A percentile compares a stretch with the other conserved stretches of the same genome.
Evolutionary conservation across 176 grass and related monocot species (phyloP).

Genomic region (Elymus sibiricus): DNA sequence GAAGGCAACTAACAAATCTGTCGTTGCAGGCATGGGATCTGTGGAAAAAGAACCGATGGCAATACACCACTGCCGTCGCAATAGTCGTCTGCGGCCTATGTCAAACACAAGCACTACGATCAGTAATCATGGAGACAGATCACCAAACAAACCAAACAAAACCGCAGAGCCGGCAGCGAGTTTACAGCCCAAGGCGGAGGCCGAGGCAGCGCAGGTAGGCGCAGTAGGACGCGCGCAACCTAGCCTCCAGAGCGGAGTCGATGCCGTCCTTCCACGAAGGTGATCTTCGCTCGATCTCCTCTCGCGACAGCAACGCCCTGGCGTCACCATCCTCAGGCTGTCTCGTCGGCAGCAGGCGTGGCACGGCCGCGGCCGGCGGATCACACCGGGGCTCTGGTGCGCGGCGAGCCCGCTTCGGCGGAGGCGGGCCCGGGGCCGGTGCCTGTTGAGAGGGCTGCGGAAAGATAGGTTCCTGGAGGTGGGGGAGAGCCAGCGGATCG

Average conservation of each 20-base stretch:
- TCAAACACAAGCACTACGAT: background rate
- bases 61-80: slow-evolving; percentile 52
- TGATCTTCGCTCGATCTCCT: slow-evolving; percentile 64
- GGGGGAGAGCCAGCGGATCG: slow-evolving; percentile 8
- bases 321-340: background rate
- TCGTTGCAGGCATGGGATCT: slow-evolving; percentile 66
- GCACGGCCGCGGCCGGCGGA: background rate
- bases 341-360: background rate
- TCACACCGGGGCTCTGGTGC: background rate
- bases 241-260: slow-evolving; percentile 44
- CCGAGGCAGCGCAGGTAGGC: slow-evolving; percentile 52
- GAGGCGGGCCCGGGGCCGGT: background rate
- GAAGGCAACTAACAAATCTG: slow-evolving; percentile 58
- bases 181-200: slow-evolving; percentile 48
- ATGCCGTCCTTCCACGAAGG: slow-evolving; percentile 67
- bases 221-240: slow-evolving; percentile 69
- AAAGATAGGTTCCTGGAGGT: slow-evolving; percentile 14
- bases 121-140: background rate
- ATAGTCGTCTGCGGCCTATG: slow-evolving; percentile 59
- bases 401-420: slow-evolving; percentile 33
- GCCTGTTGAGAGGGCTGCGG: background rate
- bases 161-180: background rate
- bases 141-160: background rate
- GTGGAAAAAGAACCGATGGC: slow-evolving; percentile 64
- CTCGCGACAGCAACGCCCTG: slow-evolving; percentile 43